Evolutionary conservation across 2,329 filamentous ascomycete genomes (phyloP).

Genomic region (Knoxdaviesia capensis): DNA sequence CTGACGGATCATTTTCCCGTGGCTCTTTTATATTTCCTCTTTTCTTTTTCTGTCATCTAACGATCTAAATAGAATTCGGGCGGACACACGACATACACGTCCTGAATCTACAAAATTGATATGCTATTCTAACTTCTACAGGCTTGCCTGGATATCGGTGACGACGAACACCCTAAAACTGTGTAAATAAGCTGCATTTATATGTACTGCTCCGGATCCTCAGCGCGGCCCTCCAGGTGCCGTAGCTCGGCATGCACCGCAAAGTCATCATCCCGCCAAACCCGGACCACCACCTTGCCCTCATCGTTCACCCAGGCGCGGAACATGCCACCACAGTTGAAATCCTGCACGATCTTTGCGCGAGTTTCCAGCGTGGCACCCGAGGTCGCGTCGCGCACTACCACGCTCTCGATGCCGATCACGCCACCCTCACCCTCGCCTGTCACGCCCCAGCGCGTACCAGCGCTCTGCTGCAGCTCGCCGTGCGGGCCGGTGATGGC

Average conservation of each 20-base stretch:
- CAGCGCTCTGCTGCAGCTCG: constrained; percentile 55
- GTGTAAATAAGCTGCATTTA: too few species aligned
- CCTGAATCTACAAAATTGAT: too few species aligned
- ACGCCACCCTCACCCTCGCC: constrained; percentile 73
- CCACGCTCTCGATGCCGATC: constrained; percentile 52
- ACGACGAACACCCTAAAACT: too few species aligned
- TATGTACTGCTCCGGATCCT: constrained; percentile 1
- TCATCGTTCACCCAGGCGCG: constrained; percentile 52
- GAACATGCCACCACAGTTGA: constrained; percentile 79
- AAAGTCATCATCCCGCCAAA: constrained; percentile 10
- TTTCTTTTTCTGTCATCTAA: too few species aligned
- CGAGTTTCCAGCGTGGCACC: constrained; percentile 13
- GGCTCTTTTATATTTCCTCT: too few species aligned
- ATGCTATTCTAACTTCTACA: too few species aligned
- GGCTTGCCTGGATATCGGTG: too few species aligned
- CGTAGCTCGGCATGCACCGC: too few species aligned
- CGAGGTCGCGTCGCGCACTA: constrained; percentile 21
- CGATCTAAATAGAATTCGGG: too few species aligned
- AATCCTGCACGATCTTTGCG: constrained; percentile 48
- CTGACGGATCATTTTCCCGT: too few species aligned
- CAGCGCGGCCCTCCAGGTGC: not conserved
- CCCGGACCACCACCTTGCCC: constrained; percentile 33
- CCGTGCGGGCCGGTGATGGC: constrained; percentile 51
- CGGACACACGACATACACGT: too few species aligned
- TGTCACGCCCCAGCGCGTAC: constrained; percentile 45